These are phyloP conservation scores for Spencermartinsiella europaea DNA, from an alignment of 805 yeast genomes.

Conservation along the genomic window DNA sequence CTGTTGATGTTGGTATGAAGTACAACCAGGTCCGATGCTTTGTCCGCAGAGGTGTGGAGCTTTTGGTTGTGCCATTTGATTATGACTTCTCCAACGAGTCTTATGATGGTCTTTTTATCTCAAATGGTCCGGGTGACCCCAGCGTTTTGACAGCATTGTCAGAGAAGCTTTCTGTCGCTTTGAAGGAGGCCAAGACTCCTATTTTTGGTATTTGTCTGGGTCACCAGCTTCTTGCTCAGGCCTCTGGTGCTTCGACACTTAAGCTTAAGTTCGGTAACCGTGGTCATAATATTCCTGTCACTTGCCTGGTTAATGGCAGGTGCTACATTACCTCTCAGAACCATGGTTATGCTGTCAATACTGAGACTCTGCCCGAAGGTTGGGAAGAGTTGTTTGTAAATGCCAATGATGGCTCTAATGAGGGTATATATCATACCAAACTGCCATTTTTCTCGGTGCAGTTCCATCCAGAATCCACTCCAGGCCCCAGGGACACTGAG, in stretches of 20 bases:
- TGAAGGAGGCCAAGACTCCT: constrained; percentile 71
- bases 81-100: constrained; percentile 74
- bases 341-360: constrained; percentile 97
- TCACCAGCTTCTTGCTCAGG: constrained; percentile 93
- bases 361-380: constrained; percentile 60
- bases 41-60: constrained; percentile 91
- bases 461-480: constrained; percentile 98
- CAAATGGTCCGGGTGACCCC: constrained; percentile 99
- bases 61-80: constrained; percentile 94
- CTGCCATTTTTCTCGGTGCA: constrained; percentile 95
- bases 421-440: constrained; percentile 89
- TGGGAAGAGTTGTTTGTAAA: constrained; percentile 96
- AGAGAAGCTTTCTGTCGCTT: constrained; percentile 49
- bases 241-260: constrained; percentile 87
- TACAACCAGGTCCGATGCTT: constrained; percentile 97
- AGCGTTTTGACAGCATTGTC: constrained; percentile 70
- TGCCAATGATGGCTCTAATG: constrained; percentile 96
- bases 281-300: constrained; percentile 97
- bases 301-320: constrained; percentile 82
- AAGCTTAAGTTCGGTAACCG: constrained; percentile 98
- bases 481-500: constrained; percentile 99
- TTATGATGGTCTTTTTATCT: constrained; percentile 91
- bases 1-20: constrained; percentile 97
- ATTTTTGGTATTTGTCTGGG: constrained; percentile 98
- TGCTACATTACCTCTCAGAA: constrained; percentile 98